These are phyloP conservation scores for Crepidotus variabilis DNA, from an alignment of 768 basidiomycete species.

Conservation along the genomic window DNA sequence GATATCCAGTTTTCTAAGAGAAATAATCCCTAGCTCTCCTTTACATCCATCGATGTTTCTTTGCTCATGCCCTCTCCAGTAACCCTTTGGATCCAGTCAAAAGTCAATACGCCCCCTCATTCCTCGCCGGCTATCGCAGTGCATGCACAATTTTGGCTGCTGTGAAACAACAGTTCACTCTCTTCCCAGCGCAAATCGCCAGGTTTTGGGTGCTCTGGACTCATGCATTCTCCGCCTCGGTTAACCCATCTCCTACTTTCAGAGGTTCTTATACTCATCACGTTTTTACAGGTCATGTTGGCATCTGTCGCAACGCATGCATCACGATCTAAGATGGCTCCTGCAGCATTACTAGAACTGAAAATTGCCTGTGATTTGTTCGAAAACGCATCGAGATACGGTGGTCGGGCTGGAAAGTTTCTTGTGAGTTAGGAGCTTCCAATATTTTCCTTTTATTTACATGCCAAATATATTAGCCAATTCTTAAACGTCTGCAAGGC, in stretches of 20 bases:
- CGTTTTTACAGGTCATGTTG: conserved; percentile 58
- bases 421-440: conserved; percentile 37
- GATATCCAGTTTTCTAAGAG: not conserved
- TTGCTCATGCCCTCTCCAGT: conserved; percentile 66
- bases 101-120: conserved; percentile 63
- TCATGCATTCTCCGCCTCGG: conserved; percentile 64
- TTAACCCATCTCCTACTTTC: conserved; percentile 24
- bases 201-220: conserved; percentile 75
- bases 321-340: conserved; percentile 62
- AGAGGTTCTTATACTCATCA: not conserved
- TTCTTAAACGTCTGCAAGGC: conserved; percentile 53
- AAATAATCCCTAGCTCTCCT: conserved; percentile 45
- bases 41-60: conserved; percentile 74
- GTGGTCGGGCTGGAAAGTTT: conserved; percentile 70
- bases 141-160: conserved; percentile 55
- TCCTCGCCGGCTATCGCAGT: conserved; percentile 64
- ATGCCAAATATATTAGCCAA: conserved; percentile 44
- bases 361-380: conserved; percentile 62
- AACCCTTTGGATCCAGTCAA: conserved; percentile 65
- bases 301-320: conserved; percentile 74
- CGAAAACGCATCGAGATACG: conserved; percentile 53
- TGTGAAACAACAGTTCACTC: conserved; percentile 42
- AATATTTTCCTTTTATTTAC: not conserved
- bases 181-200: conserved; percentile 55
- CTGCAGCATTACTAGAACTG: conserved; percentile 66